phyloP scores from a whole-genome alignment of 805 yeast genomes.

The Metschnikowia amazonensis region DNA sequence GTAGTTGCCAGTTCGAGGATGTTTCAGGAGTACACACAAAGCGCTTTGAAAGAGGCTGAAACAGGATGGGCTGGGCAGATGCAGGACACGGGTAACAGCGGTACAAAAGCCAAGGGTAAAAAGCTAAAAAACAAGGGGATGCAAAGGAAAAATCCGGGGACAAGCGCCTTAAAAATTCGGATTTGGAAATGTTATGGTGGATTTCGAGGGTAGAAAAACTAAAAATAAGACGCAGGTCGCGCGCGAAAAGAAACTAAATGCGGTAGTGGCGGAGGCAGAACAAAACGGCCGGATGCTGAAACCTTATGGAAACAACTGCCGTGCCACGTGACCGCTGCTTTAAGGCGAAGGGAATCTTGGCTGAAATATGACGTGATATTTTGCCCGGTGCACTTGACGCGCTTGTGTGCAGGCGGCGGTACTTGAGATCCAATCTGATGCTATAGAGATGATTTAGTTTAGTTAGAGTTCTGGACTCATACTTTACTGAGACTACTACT shows the following conservation, averaged over 20 bases:
- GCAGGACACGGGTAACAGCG: neutral
- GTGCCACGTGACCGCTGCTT: neutral
- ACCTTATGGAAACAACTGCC: neutral
- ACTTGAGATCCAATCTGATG: too few relatives aligned
- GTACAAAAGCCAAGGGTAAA: neutral
- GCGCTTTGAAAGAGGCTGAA: neutral
- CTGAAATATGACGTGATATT: too few relatives aligned
- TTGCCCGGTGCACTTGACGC: too few relatives aligned
- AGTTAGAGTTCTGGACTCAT: too few relatives aligned
- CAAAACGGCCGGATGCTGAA: neutral
- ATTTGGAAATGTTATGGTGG: neutral
- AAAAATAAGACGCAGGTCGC: constrained; percentile 1
- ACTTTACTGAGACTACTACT: too few relatives aligned
- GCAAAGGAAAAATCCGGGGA: neutral
- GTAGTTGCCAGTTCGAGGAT: neutral
- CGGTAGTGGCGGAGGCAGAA: neutral
- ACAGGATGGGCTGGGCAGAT: neutral
- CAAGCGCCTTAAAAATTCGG: neutral
- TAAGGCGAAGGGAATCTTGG: too few relatives aligned
- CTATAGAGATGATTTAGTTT: too few relatives aligned
- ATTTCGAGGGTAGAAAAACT: constrained; percentile 1
- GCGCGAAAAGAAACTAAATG: constrained; percentile 3
- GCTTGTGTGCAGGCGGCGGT: neutral
- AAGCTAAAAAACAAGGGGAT: neutral
- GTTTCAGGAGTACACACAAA: neutral